Evolutionary conservation across 2,329 filamentous ascomycete genomes (phyloP), one percentile per base, ranked within the genome.

Genomic region (Ophidiomyces ophidiicola): DNA sequence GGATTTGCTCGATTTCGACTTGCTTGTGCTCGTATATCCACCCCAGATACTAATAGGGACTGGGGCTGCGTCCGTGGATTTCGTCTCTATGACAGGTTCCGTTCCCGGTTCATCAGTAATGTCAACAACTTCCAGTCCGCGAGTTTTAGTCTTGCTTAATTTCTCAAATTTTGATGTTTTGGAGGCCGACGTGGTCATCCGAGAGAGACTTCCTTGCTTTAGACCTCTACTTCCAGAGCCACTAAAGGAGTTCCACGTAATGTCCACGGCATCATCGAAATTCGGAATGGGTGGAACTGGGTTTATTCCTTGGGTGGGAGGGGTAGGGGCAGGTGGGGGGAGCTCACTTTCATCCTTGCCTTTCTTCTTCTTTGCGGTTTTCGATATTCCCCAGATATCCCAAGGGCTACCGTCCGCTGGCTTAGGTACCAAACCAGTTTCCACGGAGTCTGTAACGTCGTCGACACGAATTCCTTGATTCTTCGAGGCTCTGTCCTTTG

Each of bases 301-400:
- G 4, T 54, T 58, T 3, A 67, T 48, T 14, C 61, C 64, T 44
- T 66, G 56, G 32, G 62, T 56, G 30, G 66, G 66, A 31, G 66
- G 65, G 23, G 63, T 67, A 2, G 66, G 66, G 15, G 63, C 66
- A 12, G 64, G 65, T 24, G 66, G 66, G 21, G 66, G 66, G 36
- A 63, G 62, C 21, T 63, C 62, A 38, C 58, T 53, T 33, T 61
- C 45, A 35, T 56, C 53, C 45, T 60, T 70, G 39, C 52, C 58
- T 51, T 68, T 74, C 47, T 66, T 69, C 48, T 60, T 59, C 48
- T 69, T 72, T 50, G 71, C 74, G 17, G 60, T 58, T 30, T 64
- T 66, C 3, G 53, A 48, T 5, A 51, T 31, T 2, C 49, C 57
- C 60, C 59, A 65, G 23, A 57, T 49, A 36, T 44, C 44, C 51